Conservation (phyloP, 805 yeast genomes). For the Pichia pseudocactophila region DNA sequence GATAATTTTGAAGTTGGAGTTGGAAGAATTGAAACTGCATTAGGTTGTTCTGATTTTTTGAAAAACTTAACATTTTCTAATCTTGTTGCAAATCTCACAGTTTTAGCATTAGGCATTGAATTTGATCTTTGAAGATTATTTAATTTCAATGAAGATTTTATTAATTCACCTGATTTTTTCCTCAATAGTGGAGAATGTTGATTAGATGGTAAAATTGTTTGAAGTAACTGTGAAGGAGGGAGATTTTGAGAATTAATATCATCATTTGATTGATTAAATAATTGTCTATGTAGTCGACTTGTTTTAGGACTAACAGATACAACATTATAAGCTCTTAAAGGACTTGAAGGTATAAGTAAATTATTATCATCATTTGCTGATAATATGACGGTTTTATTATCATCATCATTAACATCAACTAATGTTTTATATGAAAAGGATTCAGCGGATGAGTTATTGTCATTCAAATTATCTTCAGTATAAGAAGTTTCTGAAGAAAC, state of each 20-base stretch:
- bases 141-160: conserved; percentile 41
- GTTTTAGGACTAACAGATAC: conserved; percentile 3
- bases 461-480: background rate
- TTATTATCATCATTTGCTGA: background rate
- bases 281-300: no score
- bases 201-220: no score
- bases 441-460: conserved; percentile 3
- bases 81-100: conserved; percentile 55
- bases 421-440: conserved; percentile 6
- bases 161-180: conserved; percentile 45
- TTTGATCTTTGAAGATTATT: conserved; percentile 31
- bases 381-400: conserved; percentile 20
- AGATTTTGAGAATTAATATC: background rate
- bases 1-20: conserved; percentile 14
- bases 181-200: conserved; percentile 27
- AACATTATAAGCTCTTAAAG: conserved; percentile 2
- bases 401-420: conserved; percentile 17
- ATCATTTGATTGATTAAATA: background rate
- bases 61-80: conserved; percentile 58
- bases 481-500: conserved; percentile 4
- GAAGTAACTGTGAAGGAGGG: background rate
- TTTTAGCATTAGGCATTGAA: conserved; percentile 47
- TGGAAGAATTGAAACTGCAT: conserved; percentile 41
- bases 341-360: conserved; percentile 1
- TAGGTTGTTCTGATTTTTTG: conserved; percentile 51